Percentiles rank a stretch among this genome's conserved stretches.
phyloP scores from a whole-genome alignment of 108 stramenopile species.

The Mayamaea pseudoterrestris region DNA sequence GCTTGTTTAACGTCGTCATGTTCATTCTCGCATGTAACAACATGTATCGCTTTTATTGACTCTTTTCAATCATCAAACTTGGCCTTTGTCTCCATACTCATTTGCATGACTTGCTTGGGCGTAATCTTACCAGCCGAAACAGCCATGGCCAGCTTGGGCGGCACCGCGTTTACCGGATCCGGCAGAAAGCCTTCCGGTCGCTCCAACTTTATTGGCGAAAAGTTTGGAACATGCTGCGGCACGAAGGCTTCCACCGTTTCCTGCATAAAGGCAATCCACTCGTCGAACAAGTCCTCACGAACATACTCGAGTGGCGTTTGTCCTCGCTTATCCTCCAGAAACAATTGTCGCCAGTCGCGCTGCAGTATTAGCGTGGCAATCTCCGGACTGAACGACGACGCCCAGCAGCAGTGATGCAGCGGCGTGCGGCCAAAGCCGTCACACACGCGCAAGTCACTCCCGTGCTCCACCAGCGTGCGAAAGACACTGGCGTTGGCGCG shows the following conservation, averaged over 20 bases:
- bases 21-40: no score
- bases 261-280: constrained; percentile 65
- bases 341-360: constrained; percentile 46
- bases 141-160: constrained; percentile 12
- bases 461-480: constrained; percentile 36
- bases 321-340: constrained; percentile 59
- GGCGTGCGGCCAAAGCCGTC: constrained; percentile 46
- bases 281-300: constrained; percentile 33
- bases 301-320: constrained; percentile 69
- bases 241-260: constrained; percentile 38
- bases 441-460: constrained; percentile 34
- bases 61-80: no score
- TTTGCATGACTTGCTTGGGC: constrained; percentile 11
- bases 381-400: constrained; percentile 10
- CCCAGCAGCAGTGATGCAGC: constrained; percentile 42
- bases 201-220: neutral
- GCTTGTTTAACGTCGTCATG: no score
- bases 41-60: no score
- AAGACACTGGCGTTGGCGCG: constrained; percentile 42
- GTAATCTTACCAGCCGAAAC: constrained; percentile 22
- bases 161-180: constrained; percentile 22
- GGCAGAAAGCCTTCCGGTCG: constrained; percentile 12
- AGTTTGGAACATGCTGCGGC: constrained; percentile 8
- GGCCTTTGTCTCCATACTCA: neutral
- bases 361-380: constrained; percentile 28